Base-by-base conservation (phyloP, 257 asterid species). In the Solanum appendiculatum region DNA sequence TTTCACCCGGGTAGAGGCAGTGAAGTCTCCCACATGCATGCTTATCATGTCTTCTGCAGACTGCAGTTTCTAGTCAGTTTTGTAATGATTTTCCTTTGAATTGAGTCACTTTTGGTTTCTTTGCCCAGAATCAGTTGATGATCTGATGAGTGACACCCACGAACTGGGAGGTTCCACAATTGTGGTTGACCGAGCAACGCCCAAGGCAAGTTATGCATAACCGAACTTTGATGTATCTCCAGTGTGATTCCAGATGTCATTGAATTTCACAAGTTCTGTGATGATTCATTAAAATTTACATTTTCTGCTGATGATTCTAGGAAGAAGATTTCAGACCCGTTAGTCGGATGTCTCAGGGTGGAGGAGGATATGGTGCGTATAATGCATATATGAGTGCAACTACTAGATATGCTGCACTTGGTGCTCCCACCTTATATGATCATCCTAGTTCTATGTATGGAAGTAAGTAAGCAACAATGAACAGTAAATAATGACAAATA, bases 121-220 rank as follows among this genome's bases (percentile, higher is more conserved):
- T 87, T 89, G 84, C 69, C 34, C 98, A 97, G 99, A 95, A 18
- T 95, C 99, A 33, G 99, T 97, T 83, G 99, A 97, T 93, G 98
- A 96, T 91, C 93, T 97, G 89, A 97, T 97, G 99, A 87, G 84
- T 63, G 99, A 97, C 68, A 93, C 94, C 86, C 99, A 97, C 31
- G 98, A 96, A 83, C 88, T 97, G 93, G 99, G 98, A 86, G 99
- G 99, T 78, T 96, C 99, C 80, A 89, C 95, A 84, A 88, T 97
- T 40, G 99, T 95, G 87, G 99, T 97, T 40, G 99, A 97, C 91
- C 93, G 99, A 87, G 99, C 99, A 87, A 96, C 99, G 34, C 99
- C 99, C 58, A 97, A 97, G 98, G 99, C 88, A 90, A 54, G 86
- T 51, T 48, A 51, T 48, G 21, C 68, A 5, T 29, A 48, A 48